phyloP scores from a whole-genome alignment of 768 basidiomycete genomes.

The Boletus pseudo-olivaceus region DNA sequence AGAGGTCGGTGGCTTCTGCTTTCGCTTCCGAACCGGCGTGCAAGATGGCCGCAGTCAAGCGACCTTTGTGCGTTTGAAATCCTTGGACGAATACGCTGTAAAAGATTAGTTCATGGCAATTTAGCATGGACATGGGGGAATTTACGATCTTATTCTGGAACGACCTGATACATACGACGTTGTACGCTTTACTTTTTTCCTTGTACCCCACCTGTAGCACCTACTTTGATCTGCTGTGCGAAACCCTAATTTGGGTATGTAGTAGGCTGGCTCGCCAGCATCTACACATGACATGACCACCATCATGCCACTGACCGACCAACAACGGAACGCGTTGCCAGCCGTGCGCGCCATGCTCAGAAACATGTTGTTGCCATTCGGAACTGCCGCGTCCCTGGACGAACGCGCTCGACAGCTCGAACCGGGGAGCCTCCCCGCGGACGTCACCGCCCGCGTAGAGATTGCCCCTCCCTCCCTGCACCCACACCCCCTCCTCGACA shows the following conservation, averaged over 20 bases:
- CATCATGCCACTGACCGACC: slow-evolving; percentile 14
- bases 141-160: not conserved
- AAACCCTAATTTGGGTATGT: too few species aligned
- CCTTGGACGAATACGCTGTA: not conserved
- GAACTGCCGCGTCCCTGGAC: slow-evolving; percentile 11
- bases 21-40: slow-evolving; percentile 2
- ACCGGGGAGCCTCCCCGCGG: slow-evolving; percentile 2
- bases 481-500: not conserved
- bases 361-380: fast-evolving
- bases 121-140: not conserved
- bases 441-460: slow-evolving; percentile 12
- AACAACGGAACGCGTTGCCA: slow-evolving; percentile 11
- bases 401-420: slow-evolving; percentile 8
- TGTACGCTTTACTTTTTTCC: not conserved
- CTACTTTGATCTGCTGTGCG: too few species aligned
- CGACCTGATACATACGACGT: too few species aligned
- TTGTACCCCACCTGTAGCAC: not conserved
- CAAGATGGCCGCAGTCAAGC: slow-evolving; percentile 13
- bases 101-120: not conserved
- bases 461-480: slow-evolving; percentile 14
- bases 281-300: not conserved
- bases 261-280: too few species aligned
- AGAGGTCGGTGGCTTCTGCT: slow-evolving; percentile 3
- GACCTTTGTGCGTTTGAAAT: slow-evolving; percentile 15
- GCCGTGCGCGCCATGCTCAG: not conserved